phyloP scores from a whole-genome alignment of 2,329 filamentous ascomycete species.

The Celoporthe dispersa region DNA sequence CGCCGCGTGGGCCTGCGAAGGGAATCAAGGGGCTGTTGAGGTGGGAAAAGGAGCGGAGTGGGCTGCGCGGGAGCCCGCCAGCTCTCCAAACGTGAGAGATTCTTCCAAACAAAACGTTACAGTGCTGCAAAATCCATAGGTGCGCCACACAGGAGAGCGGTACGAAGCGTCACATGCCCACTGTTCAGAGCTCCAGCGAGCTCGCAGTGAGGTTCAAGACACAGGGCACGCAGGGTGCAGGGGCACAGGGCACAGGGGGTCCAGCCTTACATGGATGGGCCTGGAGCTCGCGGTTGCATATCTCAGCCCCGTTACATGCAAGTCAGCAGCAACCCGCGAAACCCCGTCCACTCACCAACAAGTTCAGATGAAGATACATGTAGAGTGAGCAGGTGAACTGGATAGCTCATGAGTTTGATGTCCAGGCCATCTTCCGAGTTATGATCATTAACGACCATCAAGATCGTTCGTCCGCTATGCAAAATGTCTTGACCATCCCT shows the following conservation, averaged over 20 bases:
- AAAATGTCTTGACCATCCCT: background rate
- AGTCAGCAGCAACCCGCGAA: background rate
- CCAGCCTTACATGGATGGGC: slow-evolving; percentile 9
- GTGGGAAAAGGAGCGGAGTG: slow-evolving; percentile 7
- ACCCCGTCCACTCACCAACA: background rate
- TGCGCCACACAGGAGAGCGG: background rate
- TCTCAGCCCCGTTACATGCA: slow-evolving; percentile 24
- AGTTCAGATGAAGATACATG: background rate
- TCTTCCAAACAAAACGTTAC: background rate
- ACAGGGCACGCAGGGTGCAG: background rate
- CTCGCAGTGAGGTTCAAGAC: background rate
- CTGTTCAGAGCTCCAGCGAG: background rate
- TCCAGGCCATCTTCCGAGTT: background rate
- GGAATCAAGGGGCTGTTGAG: background rate
- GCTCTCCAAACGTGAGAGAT: slow-evolving; percentile 10
- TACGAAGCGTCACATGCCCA: background rate
- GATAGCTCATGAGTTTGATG: background rate
- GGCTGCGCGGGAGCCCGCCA: slow-evolving; percentile 22
- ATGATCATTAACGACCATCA: background rate
- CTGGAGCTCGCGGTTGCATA: slow-evolving; percentile 26
- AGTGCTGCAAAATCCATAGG: slow-evolving; percentile 17
- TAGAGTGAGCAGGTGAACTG: background rate
- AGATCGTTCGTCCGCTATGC: background rate
- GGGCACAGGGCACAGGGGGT: background rate
- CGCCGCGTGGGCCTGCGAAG: background rate